phyloP scores from a whole-genome alignment of 2,329 filamentous ascomycete species.

The Neonectria magnoliae region DNA sequence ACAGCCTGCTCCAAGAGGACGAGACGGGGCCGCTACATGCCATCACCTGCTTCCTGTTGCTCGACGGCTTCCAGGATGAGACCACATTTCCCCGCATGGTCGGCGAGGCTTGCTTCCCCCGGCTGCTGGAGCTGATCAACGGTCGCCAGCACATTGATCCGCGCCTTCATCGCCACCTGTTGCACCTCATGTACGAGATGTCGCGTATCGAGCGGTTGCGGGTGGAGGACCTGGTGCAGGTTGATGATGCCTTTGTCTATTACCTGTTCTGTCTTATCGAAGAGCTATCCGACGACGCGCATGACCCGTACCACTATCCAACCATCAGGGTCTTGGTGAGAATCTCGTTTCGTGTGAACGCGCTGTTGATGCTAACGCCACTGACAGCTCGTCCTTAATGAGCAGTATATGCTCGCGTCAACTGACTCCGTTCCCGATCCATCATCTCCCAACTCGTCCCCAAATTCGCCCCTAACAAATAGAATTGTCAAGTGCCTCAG shows the following conservation, averaged over 20 bases:
- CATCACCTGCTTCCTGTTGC: conserved; percentile 84
- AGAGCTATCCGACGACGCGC: conserved; percentile 82
- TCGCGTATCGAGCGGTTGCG: conserved; percentile 87
- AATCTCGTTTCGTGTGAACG: conserved; percentile 27
- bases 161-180: conserved; percentile 79
- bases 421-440: conserved; percentile 60
- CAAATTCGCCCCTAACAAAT: conserved; percentile 75
- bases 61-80: conserved; percentile 85
- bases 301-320: conserved; percentile 95
- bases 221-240: conserved; percentile 78
- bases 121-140: conserved; percentile 84
- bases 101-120: conserved; percentile 81
- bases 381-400: conserved; percentile 86
- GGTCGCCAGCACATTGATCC: conserved; percentile 71
- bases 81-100: conserved; percentile 88
- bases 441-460: conserved; percentile 47
- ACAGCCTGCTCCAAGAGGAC: conserved; percentile 91
- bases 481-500: conserved; percentile 92
- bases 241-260: conserved; percentile 82
- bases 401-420: conserved; percentile 92
- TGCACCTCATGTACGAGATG: conserved; percentile 97
- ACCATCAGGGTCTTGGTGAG: conserved; percentile 90
- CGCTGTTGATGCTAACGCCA: conserved; percentile 28
- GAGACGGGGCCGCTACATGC: conserved; percentile 82
- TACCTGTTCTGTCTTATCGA: conserved; percentile 91